Evolutionary conservation across 352 stramenopile genomes (phyloP).

Genomic region (Phytophthora fragariae): DNA sequence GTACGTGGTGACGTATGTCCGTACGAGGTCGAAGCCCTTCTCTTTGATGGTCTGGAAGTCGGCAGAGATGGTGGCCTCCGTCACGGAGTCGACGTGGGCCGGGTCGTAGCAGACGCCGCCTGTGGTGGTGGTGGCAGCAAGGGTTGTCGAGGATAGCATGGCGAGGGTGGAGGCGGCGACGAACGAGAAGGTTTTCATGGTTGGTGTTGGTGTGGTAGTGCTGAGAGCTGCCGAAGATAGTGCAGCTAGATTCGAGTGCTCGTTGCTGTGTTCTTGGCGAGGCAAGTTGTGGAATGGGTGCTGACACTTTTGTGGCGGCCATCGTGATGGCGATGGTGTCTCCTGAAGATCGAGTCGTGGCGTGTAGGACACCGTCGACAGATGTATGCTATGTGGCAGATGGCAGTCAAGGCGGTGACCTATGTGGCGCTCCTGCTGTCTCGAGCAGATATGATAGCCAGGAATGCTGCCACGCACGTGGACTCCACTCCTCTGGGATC

Average conservation of each 20-base stretch:
- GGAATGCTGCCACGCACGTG: slow-evolving; percentile 3
- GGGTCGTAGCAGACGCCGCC: slow-evolving; percentile 64
- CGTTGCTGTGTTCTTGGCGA: slow-evolving; percentile 22
- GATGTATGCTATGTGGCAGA: slow-evolving; percentile 24
- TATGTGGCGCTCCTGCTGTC: slow-evolving; percentile 13
- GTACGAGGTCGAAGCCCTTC: slow-evolving; percentile 51
- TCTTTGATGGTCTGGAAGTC: slow-evolving; percentile 60
- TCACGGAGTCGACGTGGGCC: slow-evolving; percentile 44
- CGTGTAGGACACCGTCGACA: slow-evolving; percentile 33
- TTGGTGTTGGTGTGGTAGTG: slow-evolving; percentile 5
- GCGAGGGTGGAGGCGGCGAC: slow-evolving; percentile 24
- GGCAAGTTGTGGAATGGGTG: slow-evolving; percentile 43
- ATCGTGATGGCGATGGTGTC: background rate
- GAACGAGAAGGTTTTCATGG: slow-evolving; percentile 45
- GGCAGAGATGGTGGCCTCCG: slow-evolving; percentile 42
- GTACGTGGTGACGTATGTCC: slow-evolving; percentile 63
- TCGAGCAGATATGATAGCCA: slow-evolving; percentile 15
- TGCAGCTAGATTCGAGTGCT: slow-evolving; percentile 4
- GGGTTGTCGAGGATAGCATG: slow-evolving; percentile 7
- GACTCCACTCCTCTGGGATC: background rate
- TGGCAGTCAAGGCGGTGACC: slow-evolving; percentile 27
- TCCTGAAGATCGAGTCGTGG: slow-evolving; percentile 25
- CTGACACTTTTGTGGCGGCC: background rate
- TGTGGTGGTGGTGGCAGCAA: slow-evolving; percentile 15
- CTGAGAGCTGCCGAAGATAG: slow-evolving; percentile 2